Evolutionary conservation across 257 asterid genomes (phyloP).

Genomic region (Sherardia arvensis): DNA sequence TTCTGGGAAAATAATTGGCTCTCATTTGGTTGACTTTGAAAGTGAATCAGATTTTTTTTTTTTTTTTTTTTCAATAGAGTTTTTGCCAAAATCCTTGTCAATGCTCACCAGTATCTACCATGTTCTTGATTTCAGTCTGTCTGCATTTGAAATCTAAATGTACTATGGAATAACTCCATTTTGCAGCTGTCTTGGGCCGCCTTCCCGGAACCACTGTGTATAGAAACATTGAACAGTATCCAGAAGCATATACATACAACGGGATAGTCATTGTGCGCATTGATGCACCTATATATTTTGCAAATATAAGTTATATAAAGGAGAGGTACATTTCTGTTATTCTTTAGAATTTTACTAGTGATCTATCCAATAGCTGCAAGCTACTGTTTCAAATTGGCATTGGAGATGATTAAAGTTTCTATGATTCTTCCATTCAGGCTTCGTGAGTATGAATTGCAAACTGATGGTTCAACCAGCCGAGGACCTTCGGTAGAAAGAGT

Average conservation of each 20-base stretch:
- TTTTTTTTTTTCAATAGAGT: too few species aligned
- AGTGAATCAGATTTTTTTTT: not conserved
- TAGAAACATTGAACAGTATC: slow-evolving; percentile 85
- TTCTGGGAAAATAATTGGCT: not conserved
- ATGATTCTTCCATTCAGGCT: slow-evolving; percentile 40
- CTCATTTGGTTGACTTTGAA: not conserved
- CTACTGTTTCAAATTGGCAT: not conserved
- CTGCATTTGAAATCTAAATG: not conserved
- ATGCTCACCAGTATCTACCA: not conserved
- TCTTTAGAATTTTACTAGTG: slow-evolving; percentile 1
- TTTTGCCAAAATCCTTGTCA: slow-evolving; percentile 5
- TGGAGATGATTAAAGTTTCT: not conserved
- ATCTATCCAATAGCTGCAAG: not conserved
- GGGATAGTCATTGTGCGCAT: slow-evolving; percentile 94
- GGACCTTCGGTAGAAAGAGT: slow-evolving; percentile 85
- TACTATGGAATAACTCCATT: not conserved
- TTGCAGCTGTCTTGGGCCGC: slow-evolving; percentile 90
- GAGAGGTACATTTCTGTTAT: slow-evolving; percentile 48
- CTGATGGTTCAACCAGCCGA: slow-evolving; percentile 46
- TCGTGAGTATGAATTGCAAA: slow-evolving; percentile 75
- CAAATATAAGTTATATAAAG: slow-evolving; percentile 86
- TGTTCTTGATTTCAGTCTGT: not conserved
- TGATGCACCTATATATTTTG: slow-evolving; percentile 95
- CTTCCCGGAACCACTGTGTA: slow-evolving; percentile 95
- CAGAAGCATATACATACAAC: slow-evolving; percentile 90